Percentiles rank a stretch among this genome's conserved stretches.
These are phyloP conservation scores for Durio zibethinus DNA, from an alignment of 345 rosid species.

Conservation along the genomic window DNA sequence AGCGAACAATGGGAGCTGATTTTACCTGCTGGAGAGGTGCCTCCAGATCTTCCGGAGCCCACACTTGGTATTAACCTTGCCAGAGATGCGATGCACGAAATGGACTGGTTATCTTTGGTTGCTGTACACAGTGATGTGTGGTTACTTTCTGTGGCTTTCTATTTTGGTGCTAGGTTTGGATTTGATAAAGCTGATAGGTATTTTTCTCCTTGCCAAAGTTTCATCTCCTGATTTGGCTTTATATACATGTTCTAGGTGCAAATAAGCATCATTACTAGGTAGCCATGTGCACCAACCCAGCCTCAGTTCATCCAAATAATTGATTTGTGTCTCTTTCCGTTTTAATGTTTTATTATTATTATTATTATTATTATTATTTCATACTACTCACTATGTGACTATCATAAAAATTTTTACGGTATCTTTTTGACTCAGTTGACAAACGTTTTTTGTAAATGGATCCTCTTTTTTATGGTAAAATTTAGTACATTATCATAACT, in stretches of 20 bases:
- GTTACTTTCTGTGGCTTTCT: constrained; percentile 89
- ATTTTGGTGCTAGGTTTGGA: constrained; percentile 85
- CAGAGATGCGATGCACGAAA: constrained; percentile 85
- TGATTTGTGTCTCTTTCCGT: neutral
- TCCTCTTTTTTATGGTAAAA: neutral
- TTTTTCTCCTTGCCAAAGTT: constrained; percentile 1
- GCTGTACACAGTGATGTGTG: constrained; percentile 81
- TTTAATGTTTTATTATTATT: neutral
- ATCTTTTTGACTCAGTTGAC: neutral
- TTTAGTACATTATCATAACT: neutral
- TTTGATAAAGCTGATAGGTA: constrained; percentile 94
- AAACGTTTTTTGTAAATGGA: neutral
- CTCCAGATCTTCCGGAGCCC: constrained; percentile 94
- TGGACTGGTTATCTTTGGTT: constrained; percentile 88
- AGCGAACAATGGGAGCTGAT: constrained; percentile 87
- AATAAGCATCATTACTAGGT: neutral
- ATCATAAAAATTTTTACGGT: neutral
- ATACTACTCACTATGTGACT: neutral
- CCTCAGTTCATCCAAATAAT: neutral
- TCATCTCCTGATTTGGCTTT: constrained; percentile 7
- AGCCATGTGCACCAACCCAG: neutral
- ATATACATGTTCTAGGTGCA: neutral
- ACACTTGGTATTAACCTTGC: constrained; percentile 94
- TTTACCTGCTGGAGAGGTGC: constrained; percentile 96
- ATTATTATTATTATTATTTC: neutral